Evolutionary conservation across 345 rosid species (phyloP).

Genomic region (Tarenaya hassleriana): DNA sequence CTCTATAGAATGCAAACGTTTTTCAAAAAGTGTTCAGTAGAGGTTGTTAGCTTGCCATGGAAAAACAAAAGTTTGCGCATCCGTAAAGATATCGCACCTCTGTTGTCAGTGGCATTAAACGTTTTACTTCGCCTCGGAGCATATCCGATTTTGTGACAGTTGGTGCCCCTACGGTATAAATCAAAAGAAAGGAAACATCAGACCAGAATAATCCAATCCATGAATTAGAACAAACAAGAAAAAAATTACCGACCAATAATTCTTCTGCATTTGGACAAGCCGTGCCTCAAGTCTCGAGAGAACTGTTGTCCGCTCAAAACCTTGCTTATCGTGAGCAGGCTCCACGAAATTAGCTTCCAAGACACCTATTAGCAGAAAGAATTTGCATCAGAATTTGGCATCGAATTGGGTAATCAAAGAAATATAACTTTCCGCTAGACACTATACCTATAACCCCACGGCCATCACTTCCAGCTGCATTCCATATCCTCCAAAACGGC

Average conservation of each 20-base stretch:
- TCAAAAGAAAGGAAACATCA: constrained; percentile 16
- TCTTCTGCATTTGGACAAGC: constrained; percentile 76
- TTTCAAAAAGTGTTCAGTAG: constrained; percentile 9
- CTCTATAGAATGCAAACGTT: constrained; percentile 33
- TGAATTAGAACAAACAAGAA: constrained; percentile 10
- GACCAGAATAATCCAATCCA: constrained; percentile 12
- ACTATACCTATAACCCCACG: constrained; percentile 84
- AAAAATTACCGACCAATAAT: constrained; percentile 54
- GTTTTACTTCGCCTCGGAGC: constrained; percentile 49
- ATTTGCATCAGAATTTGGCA: constrained; percentile 17
- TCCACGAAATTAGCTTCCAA: constrained; percentile 93
- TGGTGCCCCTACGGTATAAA: constrained; percentile 35
- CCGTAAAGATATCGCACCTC: constrained; percentile 33
- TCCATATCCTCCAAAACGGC: constrained; percentile 99
- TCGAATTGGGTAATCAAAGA: background rate
- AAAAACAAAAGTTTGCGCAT: constrained; percentile 8
- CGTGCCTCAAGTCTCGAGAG: constrained; percentile 77
- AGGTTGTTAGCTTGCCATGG: background rate
- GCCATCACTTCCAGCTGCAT: constrained; percentile 84
- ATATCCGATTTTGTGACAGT: constrained; percentile 84
- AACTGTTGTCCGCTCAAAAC: constrained; percentile 86
- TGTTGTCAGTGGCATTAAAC: constrained; percentile 24
- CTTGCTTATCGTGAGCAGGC: constrained; percentile 98
- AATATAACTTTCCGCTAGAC: constrained; percentile 9
- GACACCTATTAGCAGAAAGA: constrained; percentile 47